Base-by-base conservation (phyloP, 1,284 basidiomycete species). In the Pyrrhoderma lamaoense region DNA sequence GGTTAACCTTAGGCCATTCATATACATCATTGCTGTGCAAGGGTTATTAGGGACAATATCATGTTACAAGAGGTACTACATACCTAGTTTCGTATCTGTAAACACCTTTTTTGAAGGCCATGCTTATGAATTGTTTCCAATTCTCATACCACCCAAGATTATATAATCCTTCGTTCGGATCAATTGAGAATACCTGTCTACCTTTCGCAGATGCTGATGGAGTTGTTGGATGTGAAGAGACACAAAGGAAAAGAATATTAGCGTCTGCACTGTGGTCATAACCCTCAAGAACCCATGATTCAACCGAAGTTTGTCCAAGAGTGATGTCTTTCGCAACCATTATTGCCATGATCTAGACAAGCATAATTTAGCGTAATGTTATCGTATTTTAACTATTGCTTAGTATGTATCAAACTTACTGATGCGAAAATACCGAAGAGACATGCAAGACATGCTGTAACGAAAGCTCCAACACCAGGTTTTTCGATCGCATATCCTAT, bases 1-100 rank as follows among this genome's bases (percentile, higher is more conserved):
- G 68, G 57, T 73, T 74, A 13, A 76, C 56, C 54, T 67, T 70
- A 4, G 72, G 69, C 73, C 72, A 74, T 22, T 51, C 54, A 51
- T 65, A 70, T 35, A 56, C 57, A 8, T 48, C 47, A 11, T 60
- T 65, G 51, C 42, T 47, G 23, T 35, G 46, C 25, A 16, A 37
- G 47, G 13, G 23, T 38, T 27, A 9, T 14, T 9, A 27, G 27
- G 21, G 9, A 51, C 14, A 39, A 7, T 2, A 21, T 19, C 13
- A 42, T 16, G 8, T 14, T 48, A 38, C 42, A 31, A 31, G 11
- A 31, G 11, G 27, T 11, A 31, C 11, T 31, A 31, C 27, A 5
- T 31, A 31, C 27, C 11, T 5, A 5, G 27, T 31, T 11, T 31
- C 27, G 11, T 31, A 31, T 31, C 27, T 31, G 27, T 5, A 31